phyloP scores from a whole-genome alignment of 2,329 filamentous ascomycete species.

The Sporothrix brunneoviolacea region DNA sequence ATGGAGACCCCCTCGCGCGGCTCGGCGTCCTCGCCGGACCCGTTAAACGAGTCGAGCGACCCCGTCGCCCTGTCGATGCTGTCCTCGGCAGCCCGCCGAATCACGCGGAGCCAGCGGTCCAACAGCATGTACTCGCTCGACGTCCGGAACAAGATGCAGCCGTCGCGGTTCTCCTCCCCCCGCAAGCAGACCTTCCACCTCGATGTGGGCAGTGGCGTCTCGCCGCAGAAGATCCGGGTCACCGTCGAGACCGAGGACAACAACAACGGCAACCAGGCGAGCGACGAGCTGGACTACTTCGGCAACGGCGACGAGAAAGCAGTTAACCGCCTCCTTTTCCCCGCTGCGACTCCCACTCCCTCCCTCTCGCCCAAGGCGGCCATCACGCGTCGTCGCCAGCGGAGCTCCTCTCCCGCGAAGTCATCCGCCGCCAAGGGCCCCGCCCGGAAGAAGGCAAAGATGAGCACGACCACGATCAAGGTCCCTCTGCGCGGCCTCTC shows the following conservation, averaged over 20 bases:
- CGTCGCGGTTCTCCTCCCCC: constrained; percentile 33
- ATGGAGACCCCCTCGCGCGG: constrained; percentile 16
- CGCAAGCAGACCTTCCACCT: constrained; percentile 52
- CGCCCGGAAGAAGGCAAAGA: neutral
- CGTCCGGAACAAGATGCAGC: constrained; percentile 1
- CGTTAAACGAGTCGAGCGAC: constrained; percentile 37
- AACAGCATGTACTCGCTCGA: constrained; percentile 15
- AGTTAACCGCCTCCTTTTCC: constrained; percentile 30
- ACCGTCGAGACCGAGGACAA: constrained; percentile 46
- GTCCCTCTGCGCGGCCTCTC: constrained; percentile 42
- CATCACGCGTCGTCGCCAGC: constrained; percentile 5
- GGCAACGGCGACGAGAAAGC: constrained; percentile 18
- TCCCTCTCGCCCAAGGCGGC: constrained; percentile 21
- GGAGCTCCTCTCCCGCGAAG: constrained; percentile 10
- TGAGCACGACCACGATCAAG: constrained; percentile 7
- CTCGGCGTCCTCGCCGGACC: constrained; percentile 45
- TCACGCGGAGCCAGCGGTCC: constrained; percentile 37
- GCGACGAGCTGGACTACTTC: neutral
- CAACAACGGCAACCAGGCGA: neutral
- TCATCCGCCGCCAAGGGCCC: constrained; percentile 38
- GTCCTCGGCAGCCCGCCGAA: constrained; percentile 29
- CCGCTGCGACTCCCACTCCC: constrained; percentile 31
- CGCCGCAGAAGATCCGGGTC: constrained; percentile 47
- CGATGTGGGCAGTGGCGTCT: constrained; percentile 43
- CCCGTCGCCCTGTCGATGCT: neutral